These are phyloP conservation scores for Pseudogymnoascus sp. DNA, from an alignment of 2,329 filamentous ascomycete species.

Conservation along the genomic window DNA sequence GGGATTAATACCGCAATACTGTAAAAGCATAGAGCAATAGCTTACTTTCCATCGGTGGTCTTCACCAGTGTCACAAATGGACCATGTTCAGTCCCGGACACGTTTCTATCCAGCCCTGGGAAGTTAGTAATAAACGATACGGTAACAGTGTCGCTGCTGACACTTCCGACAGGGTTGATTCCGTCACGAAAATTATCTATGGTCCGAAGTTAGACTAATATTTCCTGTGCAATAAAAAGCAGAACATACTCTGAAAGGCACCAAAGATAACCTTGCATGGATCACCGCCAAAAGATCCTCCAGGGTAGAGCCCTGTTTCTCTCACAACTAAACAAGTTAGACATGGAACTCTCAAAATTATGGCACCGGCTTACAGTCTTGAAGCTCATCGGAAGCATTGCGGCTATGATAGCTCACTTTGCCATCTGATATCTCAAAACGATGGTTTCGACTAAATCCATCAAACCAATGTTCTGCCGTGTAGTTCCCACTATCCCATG, in stretches of 20 bases:
- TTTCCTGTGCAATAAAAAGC: too few relatives aligned
- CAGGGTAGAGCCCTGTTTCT: conserved; percentile 46
- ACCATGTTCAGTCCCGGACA: neutral
- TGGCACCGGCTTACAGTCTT: conserved; percentile 55
- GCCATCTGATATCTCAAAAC: conserved; percentile 55
- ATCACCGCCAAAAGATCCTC: conserved; percentile 64
- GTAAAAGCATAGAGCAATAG: neutral
- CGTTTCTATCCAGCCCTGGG: neutral
- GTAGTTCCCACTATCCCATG: conserved; percentile 2
- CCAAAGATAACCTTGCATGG: conserved; percentile 66
- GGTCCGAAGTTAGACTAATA: neutral
- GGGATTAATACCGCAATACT: neutral
- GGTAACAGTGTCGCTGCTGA: neutral
- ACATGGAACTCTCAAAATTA: conserved; percentile 32
- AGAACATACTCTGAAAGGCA: conserved; percentile 59
- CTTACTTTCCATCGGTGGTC: neutral
- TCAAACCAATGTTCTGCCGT: conserved; percentile 65
- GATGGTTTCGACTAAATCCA: conserved; percentile 62
- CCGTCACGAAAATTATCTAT: neutral
- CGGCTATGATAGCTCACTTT: conserved; percentile 28
- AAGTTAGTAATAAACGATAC: neutral
- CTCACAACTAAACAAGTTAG: conserved; percentile 50
- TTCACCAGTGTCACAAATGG: neutral
- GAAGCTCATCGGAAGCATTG: conserved; percentile 61
- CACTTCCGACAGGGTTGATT: neutral